Conservation (phyloP, 331 rosid genomes). For the Malus hybrid region DNA sequence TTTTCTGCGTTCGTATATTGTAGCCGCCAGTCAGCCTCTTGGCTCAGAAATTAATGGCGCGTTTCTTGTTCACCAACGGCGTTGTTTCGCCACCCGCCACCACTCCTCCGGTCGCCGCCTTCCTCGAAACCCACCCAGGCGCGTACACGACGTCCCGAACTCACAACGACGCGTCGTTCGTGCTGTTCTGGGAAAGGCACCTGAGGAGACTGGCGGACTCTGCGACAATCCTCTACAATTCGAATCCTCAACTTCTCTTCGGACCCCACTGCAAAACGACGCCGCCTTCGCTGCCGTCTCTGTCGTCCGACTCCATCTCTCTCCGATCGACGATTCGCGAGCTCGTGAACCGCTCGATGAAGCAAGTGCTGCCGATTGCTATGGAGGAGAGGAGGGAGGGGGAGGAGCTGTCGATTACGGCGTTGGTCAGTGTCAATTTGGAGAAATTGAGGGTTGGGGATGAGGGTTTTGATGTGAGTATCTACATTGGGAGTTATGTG, state of each 20-base stretch:
- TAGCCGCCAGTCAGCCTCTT: neutral
- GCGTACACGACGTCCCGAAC: slow-evolving; percentile 94
- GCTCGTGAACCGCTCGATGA: slow-evolving; percentile 48
- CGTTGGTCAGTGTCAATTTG: slow-evolving; percentile 52
- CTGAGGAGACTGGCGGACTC: slow-evolving; percentile 63
- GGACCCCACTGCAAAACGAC: slow-evolving; percentile 14
- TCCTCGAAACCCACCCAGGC: slow-evolving; percentile 73
- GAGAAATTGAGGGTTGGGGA: slow-evolving; percentile 27
- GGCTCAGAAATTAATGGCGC: neutral
- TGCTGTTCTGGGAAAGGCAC: slow-evolving; percentile 84
- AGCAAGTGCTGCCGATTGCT: slow-evolving; percentile 45
- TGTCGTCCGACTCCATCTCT: slow-evolving; percentile 1
- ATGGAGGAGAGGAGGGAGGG: slow-evolving; percentile 34
- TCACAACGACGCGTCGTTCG: slow-evolving; percentile 50
- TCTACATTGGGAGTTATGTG: slow-evolving; percentile 41
- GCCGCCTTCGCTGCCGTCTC: slow-evolving; percentile 7
- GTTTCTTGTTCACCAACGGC: slow-evolving; percentile 48
- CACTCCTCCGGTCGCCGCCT: slow-evolving; percentile 43
- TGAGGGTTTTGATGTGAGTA: slow-evolving; percentile 38
- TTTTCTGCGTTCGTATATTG: neutral
- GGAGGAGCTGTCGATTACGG: slow-evolving; percentile 60
- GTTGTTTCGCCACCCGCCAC: slow-evolving; percentile 32
- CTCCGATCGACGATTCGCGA: slow-evolving; percentile 26
- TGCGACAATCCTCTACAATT: slow-evolving; percentile 33
- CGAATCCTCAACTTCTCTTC: slow-evolving; percentile 49